Percentiles rank a stretch among this genome's conserved stretches.
phyloP scores from a whole-genome alignment of 257 asterid genomes.

The Galeopsis tetrahit region DNA sequence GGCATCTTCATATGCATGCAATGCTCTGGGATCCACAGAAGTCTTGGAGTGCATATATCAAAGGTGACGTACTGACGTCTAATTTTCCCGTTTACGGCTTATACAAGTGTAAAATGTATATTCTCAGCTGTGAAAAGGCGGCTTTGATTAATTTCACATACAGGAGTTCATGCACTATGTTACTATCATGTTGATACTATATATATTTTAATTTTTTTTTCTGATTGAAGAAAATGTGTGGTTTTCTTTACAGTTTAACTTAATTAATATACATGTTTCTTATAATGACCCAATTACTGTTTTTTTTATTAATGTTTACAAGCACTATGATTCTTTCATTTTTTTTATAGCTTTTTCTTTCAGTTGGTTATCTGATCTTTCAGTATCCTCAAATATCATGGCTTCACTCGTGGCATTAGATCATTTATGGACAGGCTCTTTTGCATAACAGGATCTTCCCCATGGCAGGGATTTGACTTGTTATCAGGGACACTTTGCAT shows the following conservation, averaged over 20 bases:
- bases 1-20: conserved; percentile 99
- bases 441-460: not conserved
- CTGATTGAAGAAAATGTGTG: conserved; percentile 4
- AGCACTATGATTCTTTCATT: not conserved
- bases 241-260: not conserved
- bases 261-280: not conserved
- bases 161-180: conserved; percentile 17
- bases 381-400: conserved; percentile 4
- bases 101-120: not conserved
- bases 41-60: conserved; percentile 99
- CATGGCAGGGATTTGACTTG: conserved; percentile 10
- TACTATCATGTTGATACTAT: conserved; percentile 3
- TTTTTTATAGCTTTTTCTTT: not conserved
- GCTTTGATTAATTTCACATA: not conserved
- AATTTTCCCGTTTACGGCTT: conserved; percentile 16
- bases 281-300: not conserved
- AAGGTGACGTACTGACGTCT: conserved; percentile 81
- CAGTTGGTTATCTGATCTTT: not conserved
- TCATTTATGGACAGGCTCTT: conserved; percentile 4
- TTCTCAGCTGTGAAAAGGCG: not conserved
- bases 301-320: conserved; percentile 3
- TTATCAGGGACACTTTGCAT: conserved; percentile 6
- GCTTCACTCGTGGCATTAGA: not conserved
- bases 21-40: conserved; percentile 99
- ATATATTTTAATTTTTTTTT: conserved; percentile 15